Evolutionary conservation across 2,329 filamentous ascomycete species (phyloP).

Genomic region (Xylaria polymorpha): DNA sequence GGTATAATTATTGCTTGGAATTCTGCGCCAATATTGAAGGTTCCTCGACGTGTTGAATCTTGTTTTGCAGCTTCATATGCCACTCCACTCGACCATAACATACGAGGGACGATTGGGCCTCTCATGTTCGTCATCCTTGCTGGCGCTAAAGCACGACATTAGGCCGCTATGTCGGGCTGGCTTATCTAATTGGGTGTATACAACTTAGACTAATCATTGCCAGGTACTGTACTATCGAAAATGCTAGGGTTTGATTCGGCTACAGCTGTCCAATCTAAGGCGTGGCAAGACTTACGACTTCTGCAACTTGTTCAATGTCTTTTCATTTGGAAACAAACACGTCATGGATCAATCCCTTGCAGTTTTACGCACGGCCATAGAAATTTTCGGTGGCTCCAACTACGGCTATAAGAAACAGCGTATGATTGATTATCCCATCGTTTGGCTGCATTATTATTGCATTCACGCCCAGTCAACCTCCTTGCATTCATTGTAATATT

Average conservation of each 20-base stretch:
- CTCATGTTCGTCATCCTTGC: slow-evolving; percentile 11
- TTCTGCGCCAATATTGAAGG: neutral
- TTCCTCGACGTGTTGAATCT: neutral
- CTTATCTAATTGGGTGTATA: neutral
- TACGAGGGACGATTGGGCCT: neutral
- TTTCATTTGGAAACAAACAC: neutral
- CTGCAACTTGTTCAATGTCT: neutral
- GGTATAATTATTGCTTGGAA: neutral
- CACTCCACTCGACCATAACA: slow-evolving; percentile 9
- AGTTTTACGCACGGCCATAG: neutral
- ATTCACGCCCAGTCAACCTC: neutral
- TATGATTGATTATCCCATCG: neutral
- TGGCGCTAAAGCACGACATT: slow-evolving; percentile 23
- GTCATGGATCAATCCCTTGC: too few species aligned
- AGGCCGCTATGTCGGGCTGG: neutral
- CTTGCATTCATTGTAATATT: slow-evolving; percentile 11
- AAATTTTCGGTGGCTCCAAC: neutral
- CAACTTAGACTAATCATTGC: neutral
- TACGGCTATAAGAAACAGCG: neutral
- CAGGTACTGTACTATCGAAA: neutral
- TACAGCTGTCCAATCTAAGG: neutral
- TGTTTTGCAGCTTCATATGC: neutral
- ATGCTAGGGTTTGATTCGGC: neutral
- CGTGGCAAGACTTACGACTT: neutral
- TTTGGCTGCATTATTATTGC: slow-evolving; percentile 3